A percentile compares a stretch with the other conserved stretches of the same genome.
These are phyloP conservation scores for Russula sp. DNA, from an alignment of 768 basidiomycete species.

Conservation along the genomic window DNA sequence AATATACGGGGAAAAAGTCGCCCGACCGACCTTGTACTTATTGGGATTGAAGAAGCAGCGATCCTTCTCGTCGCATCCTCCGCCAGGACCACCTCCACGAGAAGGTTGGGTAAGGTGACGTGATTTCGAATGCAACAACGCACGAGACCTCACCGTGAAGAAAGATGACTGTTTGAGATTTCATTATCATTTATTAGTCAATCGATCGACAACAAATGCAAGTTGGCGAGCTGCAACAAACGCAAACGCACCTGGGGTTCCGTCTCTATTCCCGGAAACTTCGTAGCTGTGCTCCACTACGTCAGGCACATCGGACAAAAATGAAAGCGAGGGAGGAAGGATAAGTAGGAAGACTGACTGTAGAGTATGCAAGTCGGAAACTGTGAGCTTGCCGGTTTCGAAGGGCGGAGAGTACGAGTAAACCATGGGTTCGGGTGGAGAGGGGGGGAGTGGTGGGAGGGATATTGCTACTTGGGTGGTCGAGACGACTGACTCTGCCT, in stretches of 20 bases:
- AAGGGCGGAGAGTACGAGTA: conserved; percentile 16
- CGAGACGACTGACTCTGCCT: not conserved
- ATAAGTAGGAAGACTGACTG: conserved; percentile 9
- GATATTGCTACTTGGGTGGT: too few species aligned
- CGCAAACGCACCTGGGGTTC: conserved; percentile 17
- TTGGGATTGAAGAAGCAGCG: conserved; percentile 74
- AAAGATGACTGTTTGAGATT: conserved; percentile 17
- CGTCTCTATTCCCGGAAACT: conserved; percentile 18
- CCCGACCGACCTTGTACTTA: conserved; percentile 69
- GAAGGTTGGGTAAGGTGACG: not conserved
- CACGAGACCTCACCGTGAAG: conserved; percentile 17
- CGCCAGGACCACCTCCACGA: conserved; percentile 66
- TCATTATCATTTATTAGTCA: not conserved
- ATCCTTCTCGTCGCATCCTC: conserved; percentile 61
- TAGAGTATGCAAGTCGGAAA: conserved; percentile 20
- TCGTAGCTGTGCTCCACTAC: conserved; percentile 17
- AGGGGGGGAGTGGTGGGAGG: not conserved
- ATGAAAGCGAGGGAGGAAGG: not conserved
- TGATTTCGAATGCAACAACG: not conserved
- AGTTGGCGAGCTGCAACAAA: not conserved
- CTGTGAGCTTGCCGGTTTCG: conserved; percentile 17
- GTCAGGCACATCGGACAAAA: not conserved
- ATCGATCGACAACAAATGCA: not conserved
- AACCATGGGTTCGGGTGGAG: not conserved
- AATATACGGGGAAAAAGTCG: not conserved